Conservation (phyloP, 2,329 filamentous ascomycete genomes). For the Paecilomyces dactylethromorphus region DNA sequence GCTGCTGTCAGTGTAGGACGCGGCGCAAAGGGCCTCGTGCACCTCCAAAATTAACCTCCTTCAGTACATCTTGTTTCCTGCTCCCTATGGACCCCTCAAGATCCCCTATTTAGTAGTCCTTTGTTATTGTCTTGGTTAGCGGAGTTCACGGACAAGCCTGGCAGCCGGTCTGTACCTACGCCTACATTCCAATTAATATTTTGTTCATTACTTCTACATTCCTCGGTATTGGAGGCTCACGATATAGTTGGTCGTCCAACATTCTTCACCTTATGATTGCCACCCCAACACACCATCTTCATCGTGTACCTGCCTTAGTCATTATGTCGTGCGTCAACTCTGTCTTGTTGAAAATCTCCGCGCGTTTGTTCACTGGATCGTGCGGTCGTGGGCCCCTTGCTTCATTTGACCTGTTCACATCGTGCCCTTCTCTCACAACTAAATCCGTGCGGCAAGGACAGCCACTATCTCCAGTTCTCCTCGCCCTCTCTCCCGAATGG, state of each 20-base stretch:
- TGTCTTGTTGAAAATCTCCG: conserved; percentile 28
- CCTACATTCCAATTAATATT: conserved; percentile 26
- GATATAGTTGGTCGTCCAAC: conserved; percentile 18
- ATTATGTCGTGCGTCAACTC: conserved; percentile 13
- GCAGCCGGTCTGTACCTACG: conserved; percentile 3
- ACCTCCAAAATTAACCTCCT: conserved; percentile 10
- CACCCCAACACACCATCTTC: conserved; percentile 18
- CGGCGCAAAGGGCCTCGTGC: conserved; percentile 20
- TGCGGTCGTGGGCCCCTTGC: conserved; percentile 30
- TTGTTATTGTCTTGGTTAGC: conserved; percentile 11
- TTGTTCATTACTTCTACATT: conserved; percentile 25
- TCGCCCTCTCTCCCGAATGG: conserved; percentile 24
- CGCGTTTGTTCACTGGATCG: conserved; percentile 28
- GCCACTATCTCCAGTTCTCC: conserved; percentile 19
- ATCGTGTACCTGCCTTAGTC: conserved; percentile 15
- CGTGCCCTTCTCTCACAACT: conserved; percentile 27
- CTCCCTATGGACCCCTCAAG: not conserved
- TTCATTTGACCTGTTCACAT: conserved; percentile 21
- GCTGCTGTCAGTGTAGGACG: conserved; percentile 8
- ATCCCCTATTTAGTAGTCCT: not conserved
- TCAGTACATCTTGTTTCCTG: conserved; percentile 7
- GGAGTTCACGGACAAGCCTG: not conserved
- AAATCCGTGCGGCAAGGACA: conserved; percentile 32
- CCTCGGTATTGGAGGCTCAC: conserved; percentile 15
- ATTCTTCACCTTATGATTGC: conserved; percentile 28